These are phyloP conservation scores for Peronospora belbahrii DNA, from an alignment of 352 stramenopile species.

Conservation along the genomic window DNA sequence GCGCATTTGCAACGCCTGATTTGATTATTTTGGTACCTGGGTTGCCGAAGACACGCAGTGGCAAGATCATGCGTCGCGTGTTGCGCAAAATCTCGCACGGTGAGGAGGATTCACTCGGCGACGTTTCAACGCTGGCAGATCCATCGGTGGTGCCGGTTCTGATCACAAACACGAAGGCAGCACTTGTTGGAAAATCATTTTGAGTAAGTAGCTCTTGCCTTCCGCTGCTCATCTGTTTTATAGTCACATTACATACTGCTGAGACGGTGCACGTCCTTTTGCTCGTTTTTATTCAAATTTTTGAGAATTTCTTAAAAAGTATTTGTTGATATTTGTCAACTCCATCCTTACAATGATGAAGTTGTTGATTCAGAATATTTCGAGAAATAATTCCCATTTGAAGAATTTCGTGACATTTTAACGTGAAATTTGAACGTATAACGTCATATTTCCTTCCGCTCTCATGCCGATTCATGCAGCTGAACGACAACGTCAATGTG, in stretches of 20 bases:
- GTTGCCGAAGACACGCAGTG: constrained; percentile 95
- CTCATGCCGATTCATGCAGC: not conserved
- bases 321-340: no score
- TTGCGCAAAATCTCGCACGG: constrained; percentile 96
- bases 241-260: not conserved
- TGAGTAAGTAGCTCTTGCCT: constrained; percentile 16
- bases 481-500: constrained; percentile 2
- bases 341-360: no score
- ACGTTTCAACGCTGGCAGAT: constrained; percentile 96
- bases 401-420: no score
- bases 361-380: not conserved
- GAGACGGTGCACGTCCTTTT: not conserved
- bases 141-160: constrained; percentile 90
- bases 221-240: not conserved
- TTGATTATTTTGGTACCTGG: constrained; percentile 88
- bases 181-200: constrained; percentile 56
- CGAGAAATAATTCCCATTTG: no score
- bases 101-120: constrained; percentile 91
- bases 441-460: not conserved
- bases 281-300: no score
- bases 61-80: constrained; percentile 98
- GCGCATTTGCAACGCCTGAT: constrained; percentile 94
- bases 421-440: no score
- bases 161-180: constrained; percentile 68
- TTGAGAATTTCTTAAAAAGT: no score